phyloP scores from a whole-genome alignment of 495 filamentous ascomycete species.

The Penicillium paxilli region DNA sequence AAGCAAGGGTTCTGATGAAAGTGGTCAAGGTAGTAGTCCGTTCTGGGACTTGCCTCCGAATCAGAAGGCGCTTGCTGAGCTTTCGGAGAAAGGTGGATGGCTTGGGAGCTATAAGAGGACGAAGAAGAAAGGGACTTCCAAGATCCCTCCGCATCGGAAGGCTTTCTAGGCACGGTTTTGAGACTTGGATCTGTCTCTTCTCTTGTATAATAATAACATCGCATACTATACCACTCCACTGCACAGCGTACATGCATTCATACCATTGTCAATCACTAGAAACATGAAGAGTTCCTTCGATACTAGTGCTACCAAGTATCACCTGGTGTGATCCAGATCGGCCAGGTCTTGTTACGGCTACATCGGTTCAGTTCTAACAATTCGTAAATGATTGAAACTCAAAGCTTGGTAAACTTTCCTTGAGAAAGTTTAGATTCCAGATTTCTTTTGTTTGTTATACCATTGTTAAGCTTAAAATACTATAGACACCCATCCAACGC shows the following conservation, averaged over 20 bases:
- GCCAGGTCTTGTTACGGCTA: too few species aligned
- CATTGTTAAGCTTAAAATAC: not conserved
- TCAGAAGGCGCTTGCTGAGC: conserved; percentile 29
- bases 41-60: conserved; percentile 46
- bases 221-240: not conserved
- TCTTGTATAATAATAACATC: not conserved
- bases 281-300: too few species aligned
- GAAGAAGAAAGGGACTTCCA: not conserved
- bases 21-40: conserved; percentile 1
- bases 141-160: not conserved
- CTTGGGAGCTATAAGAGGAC: conserved; percentile 7
- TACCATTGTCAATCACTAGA: not conserved
- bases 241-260: not conserved
- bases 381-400: too few species aligned
- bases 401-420: too few species aligned
- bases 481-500: not conserved
- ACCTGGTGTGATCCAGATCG: too few species aligned
- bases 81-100: conserved; percentile 33
- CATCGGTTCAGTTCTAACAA: too few species aligned
- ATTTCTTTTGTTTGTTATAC: too few species aligned
- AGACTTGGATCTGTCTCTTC: not conserved
- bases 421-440: too few species aligned
- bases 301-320: too few species aligned
- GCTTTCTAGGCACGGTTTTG: not conserved
- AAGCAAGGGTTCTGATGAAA: not conserved